phyloP scores from a whole-genome alignment of 2,329 filamentous ascomycete genomes.

The Chrysoporthe austroafricana region DNA sequence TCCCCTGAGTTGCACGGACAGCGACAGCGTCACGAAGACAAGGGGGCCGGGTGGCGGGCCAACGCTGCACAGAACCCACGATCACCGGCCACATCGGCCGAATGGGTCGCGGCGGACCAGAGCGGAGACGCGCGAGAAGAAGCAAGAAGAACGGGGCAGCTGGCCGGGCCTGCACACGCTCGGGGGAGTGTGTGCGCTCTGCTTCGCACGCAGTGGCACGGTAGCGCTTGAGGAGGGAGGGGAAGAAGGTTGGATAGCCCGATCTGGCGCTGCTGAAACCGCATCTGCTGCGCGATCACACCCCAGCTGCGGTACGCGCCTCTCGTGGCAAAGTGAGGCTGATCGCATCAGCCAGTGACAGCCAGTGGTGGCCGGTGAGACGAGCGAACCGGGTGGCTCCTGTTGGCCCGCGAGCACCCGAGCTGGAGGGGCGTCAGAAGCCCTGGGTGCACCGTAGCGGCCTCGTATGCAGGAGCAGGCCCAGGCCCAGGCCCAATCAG shows the following conservation, averaged over 20 bases:
- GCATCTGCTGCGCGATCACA: conserved; percentile 20
- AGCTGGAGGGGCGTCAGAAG: conserved; percentile 19
- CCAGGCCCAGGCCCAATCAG: conserved; percentile 15
- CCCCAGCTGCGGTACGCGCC: conserved; percentile 15
- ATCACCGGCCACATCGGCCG: not conserved
- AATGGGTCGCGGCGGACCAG: conserved; percentile 1
- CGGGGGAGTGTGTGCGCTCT: not conserved
- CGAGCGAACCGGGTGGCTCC: conserved; percentile 20
- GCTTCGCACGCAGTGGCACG: not conserved
- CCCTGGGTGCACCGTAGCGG: conserved; percentile 3
- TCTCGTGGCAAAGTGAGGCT: conserved; percentile 25
- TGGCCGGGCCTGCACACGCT: conserved; percentile 1
- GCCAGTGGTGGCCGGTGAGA: conserved; percentile 6
- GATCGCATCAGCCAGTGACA: conserved; percentile 22
- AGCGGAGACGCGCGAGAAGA: conserved; percentile 1
- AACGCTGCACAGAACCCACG: conserved; percentile 17
- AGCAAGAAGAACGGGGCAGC: not conserved
- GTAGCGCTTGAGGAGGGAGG: not conserved
- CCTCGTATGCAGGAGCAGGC: conserved; percentile 2
- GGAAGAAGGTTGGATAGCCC: conserved; percentile 13
- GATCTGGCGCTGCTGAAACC: conserved; percentile 26
- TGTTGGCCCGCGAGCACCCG: conserved; percentile 21
- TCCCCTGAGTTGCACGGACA: not conserved
- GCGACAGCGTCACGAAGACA: not conserved
- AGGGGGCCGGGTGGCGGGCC: not conserved